Evolutionary conservation across 1,284 basidiomycete species (phyloP), one percentile per base, ranked within the genome.

Genomic region (Irpex sp.): DNA sequence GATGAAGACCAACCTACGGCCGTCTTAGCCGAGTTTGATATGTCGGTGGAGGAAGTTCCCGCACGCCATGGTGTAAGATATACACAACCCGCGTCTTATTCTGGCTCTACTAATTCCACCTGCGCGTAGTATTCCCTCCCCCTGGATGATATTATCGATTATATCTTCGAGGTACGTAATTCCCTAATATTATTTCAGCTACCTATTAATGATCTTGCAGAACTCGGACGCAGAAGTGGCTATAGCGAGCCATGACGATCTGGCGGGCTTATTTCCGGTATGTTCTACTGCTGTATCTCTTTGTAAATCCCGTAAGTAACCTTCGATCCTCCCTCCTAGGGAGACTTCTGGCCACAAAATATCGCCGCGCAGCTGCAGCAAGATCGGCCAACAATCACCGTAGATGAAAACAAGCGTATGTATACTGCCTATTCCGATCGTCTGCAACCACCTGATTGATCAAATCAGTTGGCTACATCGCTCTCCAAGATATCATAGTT

Each of bases 1-100:
- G 11, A 73, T 61, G 55, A 72, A 46, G 26, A 72, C 0, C 70
- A 71, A 7, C 70, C 71, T 9, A 66, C 57, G 65, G 70, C 68
- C 59, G 68, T 69, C 58, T 65, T 68, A 59, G 65, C 66, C 5
- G 61, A 65, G 0, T 26, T 47, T 3, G 67, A 65, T 6, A 59
- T 55, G 13, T 59, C 62, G 26, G 68, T 62, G 1, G 67, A 67
- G 33, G 49, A 50, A 17, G 49, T 50, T 66, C 71, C 0, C 68
- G 67, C 19, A 64, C 67, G 33, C 70, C 60, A 65, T 68, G 63
- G 9, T 68, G 46, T 35, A 37, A 19, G 47, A 26, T 26, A 26
- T 35, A 13, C 19, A 49, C 9, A 17, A 59, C 19, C 31, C 13
- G 46, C n/a, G 35, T 7, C 39, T 26, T n/a, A 6, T 17, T 46